Evolutionary conservation across 2,329 filamentous ascomycete genomes (phyloP).

Genomic region (Phyllosticta citrichinensis): DNA sequence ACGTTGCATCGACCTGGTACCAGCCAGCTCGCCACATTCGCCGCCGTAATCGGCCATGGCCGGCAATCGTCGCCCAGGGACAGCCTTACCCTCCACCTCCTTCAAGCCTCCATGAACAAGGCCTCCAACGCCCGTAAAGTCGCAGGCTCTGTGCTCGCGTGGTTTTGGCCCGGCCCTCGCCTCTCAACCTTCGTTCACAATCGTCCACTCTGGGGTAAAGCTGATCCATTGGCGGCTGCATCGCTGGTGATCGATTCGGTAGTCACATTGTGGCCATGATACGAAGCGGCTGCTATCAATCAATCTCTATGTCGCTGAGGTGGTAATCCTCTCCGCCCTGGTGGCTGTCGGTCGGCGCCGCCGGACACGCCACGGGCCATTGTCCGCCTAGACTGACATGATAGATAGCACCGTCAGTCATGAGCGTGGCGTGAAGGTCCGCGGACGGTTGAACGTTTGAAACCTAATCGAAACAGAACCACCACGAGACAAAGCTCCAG

Average conservation of each 20-base stretch:
- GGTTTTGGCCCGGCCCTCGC: not conserved
- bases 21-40: not conserved
- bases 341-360: not conserved
- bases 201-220: not conserved
- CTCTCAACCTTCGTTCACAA: not conserved
- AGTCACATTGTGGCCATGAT: not conserved
- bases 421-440: not conserved
- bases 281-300: not conserved
- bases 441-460: not conserved
- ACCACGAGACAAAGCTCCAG: not conserved
- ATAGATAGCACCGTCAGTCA: not conserved
- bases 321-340: not conserved
- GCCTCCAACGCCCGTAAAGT: not conserved
- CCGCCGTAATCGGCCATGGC: not conserved
- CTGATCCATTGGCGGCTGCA: not conserved
- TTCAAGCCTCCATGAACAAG: not conserved
- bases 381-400: not conserved
- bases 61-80: not conserved
- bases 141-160: not conserved
- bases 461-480: not conserved
- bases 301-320: not conserved
- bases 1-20: not conserved
- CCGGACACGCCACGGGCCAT: not conserved
- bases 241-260: not conserved
- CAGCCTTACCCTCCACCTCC: not conserved